These are phyloP conservation scores for Tetrapisispora taiwanensis DNA, from an alignment of 805 yeast genomes.

Conservation along the genomic window DNA sequence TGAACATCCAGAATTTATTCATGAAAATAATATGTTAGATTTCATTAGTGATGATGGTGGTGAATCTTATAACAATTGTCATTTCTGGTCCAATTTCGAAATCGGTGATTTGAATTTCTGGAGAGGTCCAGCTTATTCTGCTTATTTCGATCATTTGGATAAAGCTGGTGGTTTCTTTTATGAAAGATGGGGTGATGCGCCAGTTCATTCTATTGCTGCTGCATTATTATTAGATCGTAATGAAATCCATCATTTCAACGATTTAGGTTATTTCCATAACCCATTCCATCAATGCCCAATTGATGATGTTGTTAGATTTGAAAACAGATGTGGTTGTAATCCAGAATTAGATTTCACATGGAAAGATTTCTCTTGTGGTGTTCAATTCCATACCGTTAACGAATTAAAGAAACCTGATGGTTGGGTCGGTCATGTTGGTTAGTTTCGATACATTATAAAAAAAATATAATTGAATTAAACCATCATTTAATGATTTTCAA, in stretches of 20 bases:
- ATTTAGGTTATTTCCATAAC: constrained; percentile 69
- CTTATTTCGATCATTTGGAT: constrained; percentile 60
- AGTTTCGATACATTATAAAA: too few species aligned
- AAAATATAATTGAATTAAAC: too few species aligned
- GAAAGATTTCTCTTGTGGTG: constrained; percentile 60
- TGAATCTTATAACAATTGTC: constrained; percentile 71
- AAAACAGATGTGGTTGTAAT: constrained; percentile 63
- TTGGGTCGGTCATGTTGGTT: constrained; percentile 39
- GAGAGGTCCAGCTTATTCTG: constrained; percentile 59
- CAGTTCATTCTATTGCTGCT: constrained; percentile 75
- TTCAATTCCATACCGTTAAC: constrained; percentile 45
- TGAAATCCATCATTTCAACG: constrained; percentile 64
- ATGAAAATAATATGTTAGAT: constrained; percentile 53
- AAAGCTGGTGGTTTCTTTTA: constrained; percentile 74
- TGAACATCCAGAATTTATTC: constrained; percentile 48
- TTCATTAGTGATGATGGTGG: constrained; percentile 67
- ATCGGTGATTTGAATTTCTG: constrained; percentile 67
- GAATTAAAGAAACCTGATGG: constrained; percentile 47
- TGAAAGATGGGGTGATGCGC: constrained; percentile 91
- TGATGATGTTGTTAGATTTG: constrained; percentile 43
- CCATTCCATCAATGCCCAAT: constrained; percentile 74
- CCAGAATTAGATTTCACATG: constrained; percentile 67
- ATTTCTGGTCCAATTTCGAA: constrained; percentile 84
- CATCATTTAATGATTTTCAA: too few species aligned
- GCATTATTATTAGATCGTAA: constrained; percentile 56